These are phyloP conservation scores for Colletotrichum tropicale DNA, from an alignment of 2,329 filamentous ascomycete species.

Conservation along the genomic window DNA sequence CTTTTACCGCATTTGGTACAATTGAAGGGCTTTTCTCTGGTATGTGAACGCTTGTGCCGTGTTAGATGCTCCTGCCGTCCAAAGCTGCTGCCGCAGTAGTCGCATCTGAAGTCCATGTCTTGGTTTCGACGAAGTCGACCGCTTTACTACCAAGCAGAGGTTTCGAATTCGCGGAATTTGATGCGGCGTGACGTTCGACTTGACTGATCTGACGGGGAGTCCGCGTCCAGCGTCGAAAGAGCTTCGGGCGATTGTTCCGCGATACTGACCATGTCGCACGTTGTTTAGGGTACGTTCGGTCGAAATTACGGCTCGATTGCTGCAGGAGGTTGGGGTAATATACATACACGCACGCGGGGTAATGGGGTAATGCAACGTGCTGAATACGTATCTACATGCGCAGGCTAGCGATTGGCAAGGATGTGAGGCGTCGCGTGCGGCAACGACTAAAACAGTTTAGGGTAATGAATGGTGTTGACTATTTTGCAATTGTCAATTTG, in stretches of 20 bases:
- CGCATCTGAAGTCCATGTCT: neutral
- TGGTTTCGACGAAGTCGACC: neutral
- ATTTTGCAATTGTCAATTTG: neutral
- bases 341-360: neutral
- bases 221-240: neutral
- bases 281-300: neutral
- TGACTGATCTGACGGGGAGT: neutral
- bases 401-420: neutral
- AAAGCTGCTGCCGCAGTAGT: conserved; percentile 3
- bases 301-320: neutral
- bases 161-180: neutral
- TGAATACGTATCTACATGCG: neutral
- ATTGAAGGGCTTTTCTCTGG: conserved; percentile 8
- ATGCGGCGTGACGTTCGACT: neutral
- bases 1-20: conserved; percentile 7
- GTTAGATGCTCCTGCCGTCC: conserved; percentile 8
- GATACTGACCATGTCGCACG: neutral
- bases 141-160: neutral
- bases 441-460: neutral
- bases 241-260: neutral
- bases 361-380: neutral
- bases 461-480: neutral
- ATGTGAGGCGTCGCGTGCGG: neutral
- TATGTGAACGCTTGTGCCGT: conserved; percentile 7
- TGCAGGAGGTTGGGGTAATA: neutral